phyloP scores from a whole-genome alignment of 495 filamentous ascomycete genomes.

The Aspergillus egyptiacus region DNA sequence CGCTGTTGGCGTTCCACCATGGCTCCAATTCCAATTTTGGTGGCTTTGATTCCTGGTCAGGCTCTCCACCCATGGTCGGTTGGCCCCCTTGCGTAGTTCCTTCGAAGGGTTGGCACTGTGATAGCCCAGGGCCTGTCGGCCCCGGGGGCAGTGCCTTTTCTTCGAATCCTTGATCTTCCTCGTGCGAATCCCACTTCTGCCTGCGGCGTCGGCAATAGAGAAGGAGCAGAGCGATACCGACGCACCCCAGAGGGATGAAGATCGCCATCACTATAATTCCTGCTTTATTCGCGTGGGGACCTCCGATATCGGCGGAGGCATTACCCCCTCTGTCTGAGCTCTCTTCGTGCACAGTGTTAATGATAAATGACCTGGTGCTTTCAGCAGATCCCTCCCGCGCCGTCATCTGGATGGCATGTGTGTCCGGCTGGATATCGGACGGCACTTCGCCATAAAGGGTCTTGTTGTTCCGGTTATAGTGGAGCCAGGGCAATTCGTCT shows the following conservation, averaged over 20 bases:
- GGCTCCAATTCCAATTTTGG: slow-evolving; percentile 36
- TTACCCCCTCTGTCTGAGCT: slow-evolving; percentile 5
- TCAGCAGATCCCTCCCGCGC: slow-evolving; percentile 42
- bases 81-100: slow-evolving; percentile 16
- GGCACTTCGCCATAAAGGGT: slow-evolving; percentile 62
- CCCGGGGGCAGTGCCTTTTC: slow-evolving; percentile 22
- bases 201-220: slow-evolving; percentile 40
- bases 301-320: slow-evolving; percentile 5
- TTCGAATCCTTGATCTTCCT: slow-evolving; percentile 23
- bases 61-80: slow-evolving; percentile 5
- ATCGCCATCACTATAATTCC: slow-evolving; percentile 43
- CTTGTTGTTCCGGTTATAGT: slow-evolving; percentile 51
- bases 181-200: slow-evolving; percentile 20
- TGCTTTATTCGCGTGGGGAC: slow-evolving; percentile 26
- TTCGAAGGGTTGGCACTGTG: slow-evolving; percentile 28
- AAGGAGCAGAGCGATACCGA: slow-evolving; percentile 32
- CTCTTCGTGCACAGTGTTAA: slow-evolving; percentile 38
- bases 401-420: slow-evolving; percentile 44
- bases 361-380: slow-evolving; percentile 44
- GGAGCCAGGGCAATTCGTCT: slow-evolving; percentile 57
- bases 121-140: slow-evolving; percentile 22
- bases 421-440: slow-evolving; percentile 30
- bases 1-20: slow-evolving; percentile 30
- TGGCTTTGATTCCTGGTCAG: slow-evolving; percentile 24
- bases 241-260: slow-evolving; percentile 33